Conservation (phyloP, 2,329 filamentous ascomycete genomes). For the Fulvia fulva region DNA sequence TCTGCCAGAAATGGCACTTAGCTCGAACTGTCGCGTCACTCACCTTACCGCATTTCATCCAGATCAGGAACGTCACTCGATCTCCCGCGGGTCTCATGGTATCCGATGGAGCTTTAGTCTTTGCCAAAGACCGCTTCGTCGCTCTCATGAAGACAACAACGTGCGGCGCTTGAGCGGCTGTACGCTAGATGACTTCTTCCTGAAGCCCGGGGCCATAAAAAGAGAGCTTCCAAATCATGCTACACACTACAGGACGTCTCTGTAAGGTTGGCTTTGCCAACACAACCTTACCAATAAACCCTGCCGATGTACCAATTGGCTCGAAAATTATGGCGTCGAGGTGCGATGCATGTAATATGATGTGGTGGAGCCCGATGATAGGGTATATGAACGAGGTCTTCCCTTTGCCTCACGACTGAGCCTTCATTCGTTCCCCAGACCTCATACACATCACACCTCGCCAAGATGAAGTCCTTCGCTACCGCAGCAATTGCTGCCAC, state of each 20-base stretch:
- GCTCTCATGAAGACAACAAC: neutral
- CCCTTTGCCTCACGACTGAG: neutral
- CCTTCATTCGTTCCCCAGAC: neutral
- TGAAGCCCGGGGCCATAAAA: neutral
- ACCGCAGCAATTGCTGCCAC: conserved; percentile 20
- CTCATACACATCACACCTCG: neutral
- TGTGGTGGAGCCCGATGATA: neutral
- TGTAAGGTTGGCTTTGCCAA: neutral
- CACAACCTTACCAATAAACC: too few species aligned
- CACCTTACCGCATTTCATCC: neutral
- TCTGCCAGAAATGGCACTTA: neutral
- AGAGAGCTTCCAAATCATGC: neutral
- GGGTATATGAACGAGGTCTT: neutral
- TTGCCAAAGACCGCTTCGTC: neutral
- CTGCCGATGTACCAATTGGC: too few species aligned
- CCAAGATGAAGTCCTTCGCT: conserved; percentile 26
- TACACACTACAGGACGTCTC: neutral
- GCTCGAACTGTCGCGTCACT: neutral
- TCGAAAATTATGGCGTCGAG: neutral
- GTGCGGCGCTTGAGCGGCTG: neutral
- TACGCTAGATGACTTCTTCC: neutral
- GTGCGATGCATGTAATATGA: neutral
- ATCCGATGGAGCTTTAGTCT: neutral
- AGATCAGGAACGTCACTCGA: neutral
- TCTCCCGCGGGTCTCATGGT: neutral